phyloP scores from a whole-genome alignment of 495 filamentous ascomycete species.

The Aspergillus saccharolyticus region DNA sequence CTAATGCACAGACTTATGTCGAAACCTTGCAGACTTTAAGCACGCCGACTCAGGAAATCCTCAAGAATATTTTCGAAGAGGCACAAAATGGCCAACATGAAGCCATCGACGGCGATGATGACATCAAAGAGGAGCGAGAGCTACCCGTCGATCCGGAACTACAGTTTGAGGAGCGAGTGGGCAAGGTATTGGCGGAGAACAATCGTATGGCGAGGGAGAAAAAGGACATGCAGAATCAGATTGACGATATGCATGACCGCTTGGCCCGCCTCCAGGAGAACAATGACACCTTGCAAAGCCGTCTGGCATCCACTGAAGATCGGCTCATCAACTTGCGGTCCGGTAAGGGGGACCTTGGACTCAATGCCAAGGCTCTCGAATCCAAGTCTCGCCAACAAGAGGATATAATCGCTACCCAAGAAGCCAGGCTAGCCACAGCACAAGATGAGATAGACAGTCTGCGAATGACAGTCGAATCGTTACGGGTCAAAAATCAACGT shows the following conservation, averaged over 20 bases:
- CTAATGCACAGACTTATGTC: constrained; percentile 51
- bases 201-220: constrained; percentile 49
- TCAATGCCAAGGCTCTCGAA: constrained; percentile 43
- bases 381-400: constrained; percentile 47
- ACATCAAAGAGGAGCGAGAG: constrained; percentile 35
- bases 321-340: constrained; percentile 40
- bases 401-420: constrained; percentile 54
- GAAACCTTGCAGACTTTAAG: constrained; percentile 46
- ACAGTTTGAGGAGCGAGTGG: constrained; percentile 49
- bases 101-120: constrained; percentile 30
- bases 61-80: constrained; percentile 49
- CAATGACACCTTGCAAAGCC: constrained; percentile 47
- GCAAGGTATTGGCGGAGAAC: constrained; percentile 46
- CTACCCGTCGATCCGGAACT: constrained; percentile 45
- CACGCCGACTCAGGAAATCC: constrained; percentile 38
- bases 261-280: constrained; percentile 55
- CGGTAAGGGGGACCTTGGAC: constrained; percentile 39
- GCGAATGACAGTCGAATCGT: constrained; percentile 7
- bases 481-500: constrained; percentile 34
- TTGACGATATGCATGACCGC: constrained; percentile 51
- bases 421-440: constrained; percentile 47
- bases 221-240: constrained; percentile 46
- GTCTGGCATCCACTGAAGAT: constrained; percentile 45
- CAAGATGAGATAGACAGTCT: constrained; percentile 29
- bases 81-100: constrained; percentile 40